phyloP scores from a whole-genome alignment of 208 protist genomes.

The Naegleria gruberi region DNA sequence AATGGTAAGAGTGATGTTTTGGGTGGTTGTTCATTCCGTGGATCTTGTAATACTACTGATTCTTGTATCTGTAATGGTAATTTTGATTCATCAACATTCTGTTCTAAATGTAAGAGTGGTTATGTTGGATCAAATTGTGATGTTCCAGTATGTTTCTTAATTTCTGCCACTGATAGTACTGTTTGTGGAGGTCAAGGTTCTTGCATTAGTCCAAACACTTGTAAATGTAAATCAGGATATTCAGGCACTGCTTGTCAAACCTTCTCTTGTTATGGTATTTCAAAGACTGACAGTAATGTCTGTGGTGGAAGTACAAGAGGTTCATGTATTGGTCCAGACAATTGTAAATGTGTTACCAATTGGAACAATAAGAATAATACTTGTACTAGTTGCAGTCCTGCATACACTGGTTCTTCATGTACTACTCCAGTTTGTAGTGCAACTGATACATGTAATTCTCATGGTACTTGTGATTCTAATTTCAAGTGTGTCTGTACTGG shows the following conservation, averaged over 20 bases:
- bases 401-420: not conserved
- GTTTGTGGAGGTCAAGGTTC: not conserved
- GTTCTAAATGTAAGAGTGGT: not conserved
- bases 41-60: not conserved
- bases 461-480: not conserved
- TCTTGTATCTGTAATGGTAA: not conserved
- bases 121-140: not conserved
- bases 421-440: not conserved
- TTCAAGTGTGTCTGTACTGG: not conserved
- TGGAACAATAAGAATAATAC: not conserved
- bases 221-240: not conserved
- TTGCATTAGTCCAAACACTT: not conserved
- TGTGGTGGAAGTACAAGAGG: not conserved
- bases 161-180: no score
- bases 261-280: not conserved
- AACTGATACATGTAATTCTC: not conserved
- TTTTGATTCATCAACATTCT: not conserved
- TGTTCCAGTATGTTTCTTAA: not conserved
- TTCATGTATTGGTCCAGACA: not conserved
- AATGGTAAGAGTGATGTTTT: not conserved
- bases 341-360: not conserved
- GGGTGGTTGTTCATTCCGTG: not conserved
- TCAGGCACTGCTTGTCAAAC: not conserved
- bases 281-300: not conserved
- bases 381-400: not conserved